Percentiles rank a stretch among this genome's conserved stretches.
Evolutionary conservation across 2,329 filamentous ascomycete genomes (phyloP).

Genomic region (Diplodia intermedia): DNA sequence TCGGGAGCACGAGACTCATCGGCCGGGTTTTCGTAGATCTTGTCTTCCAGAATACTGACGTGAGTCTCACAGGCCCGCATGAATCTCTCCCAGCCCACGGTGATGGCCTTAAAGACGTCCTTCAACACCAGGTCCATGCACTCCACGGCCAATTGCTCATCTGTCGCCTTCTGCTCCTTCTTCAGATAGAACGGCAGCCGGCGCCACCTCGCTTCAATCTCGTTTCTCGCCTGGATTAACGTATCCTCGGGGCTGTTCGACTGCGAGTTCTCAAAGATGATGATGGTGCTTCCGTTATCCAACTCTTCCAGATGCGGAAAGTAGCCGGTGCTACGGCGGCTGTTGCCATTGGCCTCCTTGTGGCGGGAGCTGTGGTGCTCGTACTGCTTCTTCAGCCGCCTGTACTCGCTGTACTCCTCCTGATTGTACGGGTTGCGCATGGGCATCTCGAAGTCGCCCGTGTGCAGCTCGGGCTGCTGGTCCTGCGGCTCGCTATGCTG

Average conservation of each 20-base stretch:
- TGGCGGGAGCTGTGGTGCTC: neutral
- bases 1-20: conserved; percentile 61
- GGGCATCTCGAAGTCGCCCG: conserved; percentile 44
- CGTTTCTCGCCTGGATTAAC: conserved; percentile 57
- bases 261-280: conserved; percentile 61
- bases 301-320: conserved; percentile 52
- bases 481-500: conserved; percentile 52
- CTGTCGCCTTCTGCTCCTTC: conserved; percentile 52
- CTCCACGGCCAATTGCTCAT: conserved; percentile 54
- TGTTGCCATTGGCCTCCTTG: neutral
- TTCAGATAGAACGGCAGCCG: conserved; percentile 59
- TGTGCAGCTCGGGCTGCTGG: neutral
- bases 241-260: conserved; percentile 58
- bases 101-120: conserved; percentile 58
- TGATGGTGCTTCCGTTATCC: conserved; percentile 60
- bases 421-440: conserved; percentile 56
- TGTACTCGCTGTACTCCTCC: conserved; percentile 45
- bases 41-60: conserved; percentile 58
- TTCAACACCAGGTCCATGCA: conserved; percentile 59
- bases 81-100: conserved; percentile 55
- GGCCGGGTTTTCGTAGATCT: conserved; percentile 61
- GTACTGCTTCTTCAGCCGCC: conserved; percentile 41
- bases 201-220: conserved; percentile 61
- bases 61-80: conserved; percentile 57
- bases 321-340: conserved; percentile 41